Conservation (phyloP, 73 alveolate genomes). For the Symbiodinium natans region DNA sequence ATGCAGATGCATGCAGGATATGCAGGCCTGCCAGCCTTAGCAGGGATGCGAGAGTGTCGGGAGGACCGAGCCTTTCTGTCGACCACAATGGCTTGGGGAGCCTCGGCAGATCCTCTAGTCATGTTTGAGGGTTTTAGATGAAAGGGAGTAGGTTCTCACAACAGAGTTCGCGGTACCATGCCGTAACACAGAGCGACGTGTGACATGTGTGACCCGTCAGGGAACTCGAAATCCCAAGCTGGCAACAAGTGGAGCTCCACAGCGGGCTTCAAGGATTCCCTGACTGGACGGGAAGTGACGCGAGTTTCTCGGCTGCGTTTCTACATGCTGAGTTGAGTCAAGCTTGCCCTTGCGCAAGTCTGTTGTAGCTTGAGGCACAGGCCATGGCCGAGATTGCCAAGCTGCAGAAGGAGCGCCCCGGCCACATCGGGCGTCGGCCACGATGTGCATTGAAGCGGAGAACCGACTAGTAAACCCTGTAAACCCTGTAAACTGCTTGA, state of each 20-base stretch:
- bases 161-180: neutral
- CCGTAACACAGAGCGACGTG: no score
- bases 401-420: conserved; percentile 52
- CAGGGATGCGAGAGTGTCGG: no score
- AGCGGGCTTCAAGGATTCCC: conserved; percentile 72
- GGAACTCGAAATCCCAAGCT: neutral
- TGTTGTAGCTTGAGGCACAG: neutral
- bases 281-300: conserved; percentile 60
- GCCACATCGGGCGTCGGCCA: neutral
- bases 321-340: no score
- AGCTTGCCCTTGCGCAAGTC: no score
- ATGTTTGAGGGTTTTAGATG: no score
- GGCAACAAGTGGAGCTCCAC: conserved; percentile 77
- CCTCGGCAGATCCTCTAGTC: no score
- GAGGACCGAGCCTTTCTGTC: conserved; percentile 31
- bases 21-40: no score
- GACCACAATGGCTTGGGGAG: conserved; percentile 93
- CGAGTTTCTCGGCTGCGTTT: neutral
- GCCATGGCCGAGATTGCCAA: conserved; percentile 72
- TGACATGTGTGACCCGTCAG: no score
- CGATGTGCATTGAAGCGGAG: neutral
- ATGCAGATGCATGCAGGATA: no score
- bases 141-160: neutral
- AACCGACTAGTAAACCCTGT: neutral
- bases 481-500: neutral